Conservation (phyloP, 2,329 filamentous ascomycete species). For the Ceratocystis harringtonii region DNA sequence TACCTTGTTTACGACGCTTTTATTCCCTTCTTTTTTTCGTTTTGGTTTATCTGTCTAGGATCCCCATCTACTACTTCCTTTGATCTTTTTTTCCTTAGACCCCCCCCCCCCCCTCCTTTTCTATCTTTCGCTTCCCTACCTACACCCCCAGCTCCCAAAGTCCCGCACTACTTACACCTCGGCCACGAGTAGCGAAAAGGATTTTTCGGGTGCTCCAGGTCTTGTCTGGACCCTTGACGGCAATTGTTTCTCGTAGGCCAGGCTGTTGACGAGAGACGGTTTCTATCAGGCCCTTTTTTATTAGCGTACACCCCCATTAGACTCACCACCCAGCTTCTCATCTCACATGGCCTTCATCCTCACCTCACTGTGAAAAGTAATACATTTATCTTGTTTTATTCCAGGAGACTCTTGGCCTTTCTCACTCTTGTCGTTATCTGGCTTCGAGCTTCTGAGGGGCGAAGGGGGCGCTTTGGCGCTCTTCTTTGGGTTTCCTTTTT, state of each 20-base stretch:
- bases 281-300: neutral
- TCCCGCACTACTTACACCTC: neutral
- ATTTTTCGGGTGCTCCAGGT: constrained; percentile 5
- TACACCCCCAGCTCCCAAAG: neutral
- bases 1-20: constrained; percentile 4
- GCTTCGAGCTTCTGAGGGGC: neutral
- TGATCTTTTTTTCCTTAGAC: neutral
- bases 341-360: neutral
- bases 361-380: neutral
- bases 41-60: constrained; percentile 1
- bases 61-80: neutral
- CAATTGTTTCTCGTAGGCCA: neutral
- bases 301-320: neutral
- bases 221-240: neutral
- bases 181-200: neutral
- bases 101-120: neutral
- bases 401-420: no score
- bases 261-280: neutral
- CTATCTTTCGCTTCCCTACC: no score
- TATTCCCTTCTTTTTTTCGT: neutral
- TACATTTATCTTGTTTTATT: neutral
- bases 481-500: constrained; percentile 1
- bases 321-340: no score
- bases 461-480: neutral
- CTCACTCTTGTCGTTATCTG: neutral